These are phyloP conservation scores for Pyrenochaeta sp. DNA, from an alignment of 2,329 filamentous ascomycete genomes.

Conservation along the genomic window DNA sequence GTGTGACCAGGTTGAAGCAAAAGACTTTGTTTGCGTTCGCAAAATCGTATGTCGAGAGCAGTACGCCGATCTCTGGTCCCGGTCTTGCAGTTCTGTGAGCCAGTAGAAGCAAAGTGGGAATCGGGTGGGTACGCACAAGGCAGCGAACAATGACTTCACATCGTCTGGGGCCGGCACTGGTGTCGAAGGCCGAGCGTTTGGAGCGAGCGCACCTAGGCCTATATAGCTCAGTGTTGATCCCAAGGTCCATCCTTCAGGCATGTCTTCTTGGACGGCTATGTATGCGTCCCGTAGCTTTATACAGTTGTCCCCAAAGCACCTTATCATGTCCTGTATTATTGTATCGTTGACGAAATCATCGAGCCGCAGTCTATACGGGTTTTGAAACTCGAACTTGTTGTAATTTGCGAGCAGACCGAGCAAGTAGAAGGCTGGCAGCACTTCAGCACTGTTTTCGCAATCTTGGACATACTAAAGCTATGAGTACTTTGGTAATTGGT, in stretches of 20 bases:
- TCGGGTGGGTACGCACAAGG: conserved; percentile 67
- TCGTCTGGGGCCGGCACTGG: conserved; percentile 77
- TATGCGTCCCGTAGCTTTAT: conserved; percentile 75
- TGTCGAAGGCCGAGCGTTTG: conserved; percentile 68
- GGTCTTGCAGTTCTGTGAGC: conserved; percentile 65
- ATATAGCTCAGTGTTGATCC: conserved; percentile 83
- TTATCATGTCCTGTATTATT: conserved; percentile 83
- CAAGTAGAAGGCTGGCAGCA: conserved; percentile 78
- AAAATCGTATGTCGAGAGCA: conserved; percentile 92
- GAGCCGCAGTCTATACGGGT: conserved; percentile 89
- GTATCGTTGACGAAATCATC: conserved; percentile 95
- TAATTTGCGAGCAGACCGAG: conserved; percentile 93
- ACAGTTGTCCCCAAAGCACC: conserved; percentile 78
- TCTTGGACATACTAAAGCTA: conserved; percentile 78
- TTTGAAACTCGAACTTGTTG: conserved; percentile 99
- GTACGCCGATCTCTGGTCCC: conserved; percentile 76
- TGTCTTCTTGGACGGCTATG: conserved; percentile 85
- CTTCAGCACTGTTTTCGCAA: conserved; percentile 68
- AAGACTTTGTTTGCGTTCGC: conserved; percentile 95
- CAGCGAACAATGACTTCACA: conserved; percentile 80
- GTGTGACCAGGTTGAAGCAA: conserved; percentile 80
- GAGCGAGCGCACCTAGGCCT: conserved; percentile 78
- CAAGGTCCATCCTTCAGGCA: conserved; percentile 88
- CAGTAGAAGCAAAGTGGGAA: neutral
- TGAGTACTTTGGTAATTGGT: neutral